Evolutionary conservation across 2,329 filamentous ascomycete genomes (phyloP).

Genomic region (Calonectria leucothoes): DNA sequence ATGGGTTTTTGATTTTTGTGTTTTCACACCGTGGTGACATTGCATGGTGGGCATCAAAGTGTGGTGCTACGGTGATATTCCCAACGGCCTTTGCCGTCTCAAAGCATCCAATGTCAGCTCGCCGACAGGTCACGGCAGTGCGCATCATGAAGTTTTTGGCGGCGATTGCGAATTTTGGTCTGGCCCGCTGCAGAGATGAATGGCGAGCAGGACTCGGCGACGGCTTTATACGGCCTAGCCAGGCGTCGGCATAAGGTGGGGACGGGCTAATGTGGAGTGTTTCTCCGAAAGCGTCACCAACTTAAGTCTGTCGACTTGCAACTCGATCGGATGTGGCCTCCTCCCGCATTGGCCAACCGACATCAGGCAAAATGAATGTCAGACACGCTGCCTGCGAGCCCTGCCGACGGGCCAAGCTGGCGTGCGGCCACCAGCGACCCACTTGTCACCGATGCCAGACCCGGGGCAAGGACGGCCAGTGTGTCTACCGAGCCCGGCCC

Average conservation of each 20-base stretch:
- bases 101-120: neutral
- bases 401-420: constrained; percentile 14
- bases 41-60: neutral
- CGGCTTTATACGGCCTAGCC: neutral
- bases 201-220: neutral
- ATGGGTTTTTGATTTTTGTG: neutral
- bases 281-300: neutral
- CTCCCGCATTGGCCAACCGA: neutral
- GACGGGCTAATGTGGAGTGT: neutral
- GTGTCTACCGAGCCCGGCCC: constrained; percentile 12
- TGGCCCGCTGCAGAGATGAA: neutral
- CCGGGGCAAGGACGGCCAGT: neutral
- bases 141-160: neutral
- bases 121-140: neutral
- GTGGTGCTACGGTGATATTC: neutral
- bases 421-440: constrained; percentile 20
- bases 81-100: neutral
- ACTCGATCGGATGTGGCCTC: neutral
- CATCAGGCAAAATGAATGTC: constrained; percentile 12
- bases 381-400: constrained; percentile 19
- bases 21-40: neutral
- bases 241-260: neutral
- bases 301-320: neutral
- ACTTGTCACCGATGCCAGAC: constrained; percentile 12
- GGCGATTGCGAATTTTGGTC: neutral